Evolutionary conservation across 768 basidiomycete genomes (phyloP), one percentile per base, ranked within the genome.

Genomic region (Imleria badia): DNA sequence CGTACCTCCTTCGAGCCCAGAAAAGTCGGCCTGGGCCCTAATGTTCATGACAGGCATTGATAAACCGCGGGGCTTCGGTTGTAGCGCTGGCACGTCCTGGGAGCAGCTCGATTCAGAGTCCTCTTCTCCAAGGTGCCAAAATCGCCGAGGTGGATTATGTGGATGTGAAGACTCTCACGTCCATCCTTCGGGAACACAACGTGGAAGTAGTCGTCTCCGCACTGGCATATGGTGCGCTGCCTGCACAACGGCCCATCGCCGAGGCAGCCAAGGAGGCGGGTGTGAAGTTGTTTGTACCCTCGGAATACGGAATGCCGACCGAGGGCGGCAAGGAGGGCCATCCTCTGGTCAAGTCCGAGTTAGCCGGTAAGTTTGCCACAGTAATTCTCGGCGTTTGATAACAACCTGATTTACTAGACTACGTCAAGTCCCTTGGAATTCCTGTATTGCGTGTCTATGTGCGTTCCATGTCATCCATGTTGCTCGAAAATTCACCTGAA

Each of bases 271-370:
- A 72, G 51, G 61, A 59, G 35, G 74, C 73, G 1, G 68, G 63
- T 1, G 72, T 76, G 19, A 71, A 72, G 56, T 38, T 76, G 45
- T 75, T 76, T 45, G 73, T 73, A n/a, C 73, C 75, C 13, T 69
- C 67, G 19, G 75, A 76, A 51, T 76, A 61, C 30, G 72, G 75
- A 20, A 63, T 73, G 58, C 66, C 72, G 14, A 75, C 67, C 0
- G 66, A 68, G 22, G 75, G 69, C 4, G 62, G 63, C 6, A 68
- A 65, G 34, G 67, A 65, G 0, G 69, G 71, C 10, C 52, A 51
- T 15, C 45, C 61, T 45, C 59, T 14, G 30, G 45, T 50, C 51
- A 75, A 75, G 48, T 62, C 66, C 22, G 47, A 61, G 35, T 49
- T 73, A 45, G 72, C 66, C 31, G 62, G 73, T 66, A 30, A 47